Percentiles rank a stretch among this genome's conserved stretches.
Evolutionary conservation across 176 grass and related monocot species (phyloP).

Genomic region (Chloris gayana): DNA sequence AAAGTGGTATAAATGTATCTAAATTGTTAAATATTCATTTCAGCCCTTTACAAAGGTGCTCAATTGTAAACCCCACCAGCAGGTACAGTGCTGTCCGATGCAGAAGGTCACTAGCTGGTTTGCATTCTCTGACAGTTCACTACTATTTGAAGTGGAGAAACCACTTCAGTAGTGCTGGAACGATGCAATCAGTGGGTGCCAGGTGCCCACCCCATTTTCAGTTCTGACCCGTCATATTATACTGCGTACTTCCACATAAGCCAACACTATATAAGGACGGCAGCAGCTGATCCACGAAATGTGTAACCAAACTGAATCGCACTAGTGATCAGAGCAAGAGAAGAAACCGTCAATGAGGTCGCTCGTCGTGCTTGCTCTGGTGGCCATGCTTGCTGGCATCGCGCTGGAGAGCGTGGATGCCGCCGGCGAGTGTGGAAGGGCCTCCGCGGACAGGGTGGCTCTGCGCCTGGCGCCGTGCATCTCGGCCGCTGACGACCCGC

Average conservation of each 20-base stretch:
- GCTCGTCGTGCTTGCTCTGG: not conserved
- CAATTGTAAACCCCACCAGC: not conserved
- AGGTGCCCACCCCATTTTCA: not conserved
- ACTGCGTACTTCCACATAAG: not conserved
- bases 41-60: too few relatives aligned
- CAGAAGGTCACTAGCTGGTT: slow-evolving; percentile 23
- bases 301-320: not conserved
- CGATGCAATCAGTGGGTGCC: not conserved
- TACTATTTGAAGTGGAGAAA: slow-evolving; percentile 26
- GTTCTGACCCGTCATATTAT: not conserved
- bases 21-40: too few relatives aligned
- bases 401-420: not conserved
- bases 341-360: not conserved
- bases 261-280: not conserved
- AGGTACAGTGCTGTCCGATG: slow-evolving; percentile 34
- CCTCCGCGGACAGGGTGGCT: slow-evolving; percentile 34
- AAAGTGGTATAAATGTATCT: not conserved
- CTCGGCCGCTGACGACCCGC: slow-evolving; percentile 43
- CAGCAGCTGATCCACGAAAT: not conserved
- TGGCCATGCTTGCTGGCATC: not conserved
- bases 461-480: slow-evolving; percentile 49
- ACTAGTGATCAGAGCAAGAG: not conserved
- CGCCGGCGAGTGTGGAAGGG: slow-evolving; percentile 57
- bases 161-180: not conserved
- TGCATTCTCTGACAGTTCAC: not conserved